These are phyloP conservation scores for Xylaria sp. DNA, from an alignment of 495 filamentous ascomycete species.

Conservation along the genomic window DNA sequence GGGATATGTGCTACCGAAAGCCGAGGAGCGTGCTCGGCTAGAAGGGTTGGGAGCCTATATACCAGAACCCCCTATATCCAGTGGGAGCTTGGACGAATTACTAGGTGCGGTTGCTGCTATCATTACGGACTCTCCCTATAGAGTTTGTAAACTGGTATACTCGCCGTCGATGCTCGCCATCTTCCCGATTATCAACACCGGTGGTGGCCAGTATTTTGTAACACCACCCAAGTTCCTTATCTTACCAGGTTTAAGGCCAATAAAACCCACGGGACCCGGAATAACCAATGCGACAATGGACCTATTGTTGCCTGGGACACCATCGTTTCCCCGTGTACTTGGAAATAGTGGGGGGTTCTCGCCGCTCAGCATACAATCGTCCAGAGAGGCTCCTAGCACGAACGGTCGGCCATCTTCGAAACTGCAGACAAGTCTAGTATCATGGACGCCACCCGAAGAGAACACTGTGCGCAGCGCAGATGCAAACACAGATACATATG, in stretches of 20 bases:
- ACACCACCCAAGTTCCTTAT: constrained; percentile 27
- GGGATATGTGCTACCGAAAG: constrained; percentile 68
- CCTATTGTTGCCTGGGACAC: constrained; percentile 33
- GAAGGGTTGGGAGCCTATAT: constrained; percentile 55
- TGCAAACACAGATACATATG: constrained; percentile 53
- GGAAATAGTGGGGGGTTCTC: constrained; percentile 58
- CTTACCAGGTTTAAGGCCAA: constrained; percentile 35
- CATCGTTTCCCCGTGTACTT: constrained; percentile 27
- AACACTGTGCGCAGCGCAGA: constrained; percentile 33
- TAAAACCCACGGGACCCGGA: constrained; percentile 33
- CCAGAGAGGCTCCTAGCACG: constrained; percentile 46
- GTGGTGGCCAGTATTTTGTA: constrained; percentile 29
- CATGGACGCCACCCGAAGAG: constrained; percentile 40
- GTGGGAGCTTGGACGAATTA: constrained; percentile 69
- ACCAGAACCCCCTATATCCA: constrained; percentile 61
- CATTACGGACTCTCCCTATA: constrained; percentile 77
- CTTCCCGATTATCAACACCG: constrained; percentile 59
- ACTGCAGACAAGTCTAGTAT: constrained; percentile 36
- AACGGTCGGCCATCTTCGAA: constrained; percentile 39
- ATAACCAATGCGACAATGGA: constrained; percentile 38
- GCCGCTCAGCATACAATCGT: constrained; percentile 57
- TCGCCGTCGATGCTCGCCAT: constrained; percentile 77
- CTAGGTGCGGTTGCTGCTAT: constrained; percentile 84
- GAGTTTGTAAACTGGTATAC: constrained; percentile 77
- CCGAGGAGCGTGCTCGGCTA: constrained; percentile 49